Base-by-base conservation (phyloP, 805 yeast genomes). In the Monosporozyma siamensis region DNA sequence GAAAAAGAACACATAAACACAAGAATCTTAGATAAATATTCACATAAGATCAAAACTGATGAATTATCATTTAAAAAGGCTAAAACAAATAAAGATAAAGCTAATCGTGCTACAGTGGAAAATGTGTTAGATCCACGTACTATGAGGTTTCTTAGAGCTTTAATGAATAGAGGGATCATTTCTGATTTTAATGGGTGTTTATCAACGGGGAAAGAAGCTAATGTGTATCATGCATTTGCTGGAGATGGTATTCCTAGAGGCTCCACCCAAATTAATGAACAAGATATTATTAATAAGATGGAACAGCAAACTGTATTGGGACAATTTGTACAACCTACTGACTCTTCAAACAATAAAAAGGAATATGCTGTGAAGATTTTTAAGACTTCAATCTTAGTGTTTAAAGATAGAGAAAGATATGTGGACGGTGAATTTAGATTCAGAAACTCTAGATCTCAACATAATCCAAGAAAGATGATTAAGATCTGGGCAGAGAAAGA, bases 401-500 rank as follows among this genome's bases (percentile, higher is more conserved):
- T 92, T 66, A 92, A 89, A 60, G 98, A 92, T 61, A 71, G 99
- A 44, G 97, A 94, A 56, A 67, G 97, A 52, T 92, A 92, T 56
- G 97, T 92, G 14, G 89, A 83, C 58, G 98, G 98, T 29, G 99
- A 92, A 65, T 90, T 77, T 63, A 69, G 99, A 43, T 92, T 92
- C 65, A 69, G 97, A 56, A 83, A 85, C 57, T 73, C 85, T 6
- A 86, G 90, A 53, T 76, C 78, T 31, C 88, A 85, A 54, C 87
- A 88, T 50, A 92, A 92, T 57, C 97, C 97, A 8, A 73, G 98
- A 56, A 90, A 90, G 58, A 90, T 92, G 97, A 95, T 92, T 48
- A 87, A 86, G 61, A 74, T 89, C 20, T 92, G 99, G 99, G 97
- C 98, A 0, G 98, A 92, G 61, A 92, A 92, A 58, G 99, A 92